Evolutionary conservation across 2,329 filamentous ascomycete species (phyloP).

Genomic region (Apiospora arundinis): DNA sequence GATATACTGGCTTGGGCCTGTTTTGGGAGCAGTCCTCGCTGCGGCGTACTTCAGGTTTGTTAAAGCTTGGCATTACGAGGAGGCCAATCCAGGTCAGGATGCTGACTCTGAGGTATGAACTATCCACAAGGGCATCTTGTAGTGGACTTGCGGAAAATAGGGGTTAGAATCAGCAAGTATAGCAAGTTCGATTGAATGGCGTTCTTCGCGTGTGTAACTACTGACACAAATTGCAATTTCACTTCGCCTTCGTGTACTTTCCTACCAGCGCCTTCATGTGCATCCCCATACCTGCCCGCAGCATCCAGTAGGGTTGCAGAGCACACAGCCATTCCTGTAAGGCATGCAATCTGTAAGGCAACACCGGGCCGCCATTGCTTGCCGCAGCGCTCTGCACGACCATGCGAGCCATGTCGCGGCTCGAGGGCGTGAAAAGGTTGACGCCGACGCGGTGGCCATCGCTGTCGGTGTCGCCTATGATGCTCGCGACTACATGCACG

Average conservation of each 20-base stretch:
- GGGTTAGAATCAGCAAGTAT: neutral
- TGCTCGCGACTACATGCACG: conserved; percentile 3
- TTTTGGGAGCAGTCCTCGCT: conserved; percentile 49
- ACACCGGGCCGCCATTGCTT: neutral
- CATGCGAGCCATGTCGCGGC: conserved; percentile 12
- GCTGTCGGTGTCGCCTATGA: conserved; percentile 10
- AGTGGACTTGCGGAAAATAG: neutral
- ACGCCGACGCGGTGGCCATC: neutral
- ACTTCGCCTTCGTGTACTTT: neutral
- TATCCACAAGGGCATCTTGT: neutral
- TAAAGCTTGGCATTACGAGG: conserved; percentile 50
- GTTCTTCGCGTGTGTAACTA: neutral
- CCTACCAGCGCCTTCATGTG: conserved; percentile 6
- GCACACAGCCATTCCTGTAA: neutral
- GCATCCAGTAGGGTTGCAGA: conserved; percentile 7
- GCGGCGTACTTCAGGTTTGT: conserved; percentile 49
- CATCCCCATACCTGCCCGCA: neutral
- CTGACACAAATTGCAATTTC: neutral
- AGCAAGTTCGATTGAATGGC: neutral
- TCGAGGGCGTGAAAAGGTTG: conserved; percentile 7
- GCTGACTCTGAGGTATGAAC: neutral
- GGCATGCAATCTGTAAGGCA: neutral
- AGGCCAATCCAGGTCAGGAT: conserved; percentile 46
- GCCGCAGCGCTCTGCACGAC: neutral
- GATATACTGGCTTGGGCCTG: conserved; percentile 55